Evolutionary conservation across 2,329 filamentous ascomycete species (phyloP).

Genomic region (Aspergillus melleus): DNA sequence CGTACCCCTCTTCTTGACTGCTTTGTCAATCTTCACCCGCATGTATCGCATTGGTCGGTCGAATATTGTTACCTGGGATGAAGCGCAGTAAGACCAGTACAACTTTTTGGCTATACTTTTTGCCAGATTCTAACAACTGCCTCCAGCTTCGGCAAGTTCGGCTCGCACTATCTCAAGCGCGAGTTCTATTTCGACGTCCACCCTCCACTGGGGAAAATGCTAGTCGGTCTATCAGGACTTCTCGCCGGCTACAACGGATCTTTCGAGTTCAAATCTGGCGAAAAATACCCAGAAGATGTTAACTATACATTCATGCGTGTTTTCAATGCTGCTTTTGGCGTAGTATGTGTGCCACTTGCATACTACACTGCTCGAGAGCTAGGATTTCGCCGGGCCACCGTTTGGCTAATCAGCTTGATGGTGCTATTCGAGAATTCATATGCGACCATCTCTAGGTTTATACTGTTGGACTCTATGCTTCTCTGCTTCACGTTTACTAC

Average conservation of each 20-base stretch:
- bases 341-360: slow-evolving; percentile 85
- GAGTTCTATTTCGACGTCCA: slow-evolving; percentile 99
- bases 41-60: slow-evolving; percentile 69
- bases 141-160: slow-evolving; percentile 70
- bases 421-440: slow-evolving; percentile 99
- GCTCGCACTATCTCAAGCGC: slow-evolving; percentile 97
- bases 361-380: slow-evolving; percentile 94
- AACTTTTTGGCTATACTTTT: neutral
- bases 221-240: slow-evolving; percentile 93
- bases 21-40: slow-evolving; percentile 64
- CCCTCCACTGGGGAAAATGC: slow-evolving; percentile 96
- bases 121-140: slow-evolving; percentile 6
- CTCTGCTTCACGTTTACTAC: slow-evolving; percentile 98
- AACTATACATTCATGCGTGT: slow-evolving; percentile 98
- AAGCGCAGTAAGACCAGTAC: slow-evolving; percentile 62
- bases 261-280: slow-evolving; percentile 99
- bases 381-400: slow-evolving; percentile 78
- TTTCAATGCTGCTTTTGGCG: slow-evolving; percentile 95
- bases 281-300: slow-evolving; percentile 88
- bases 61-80: slow-evolving; percentile 73
- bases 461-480: slow-evolving; percentile 97
- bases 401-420: slow-evolving; percentile 96
- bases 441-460: slow-evolving; percentile 97
- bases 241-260: slow-evolving; percentile 97
- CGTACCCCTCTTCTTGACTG: slow-evolving; percentile 64